A percentile compares a stretch with the other conserved stretches of the same genome.
Conservation (phyloP, 164 flowering plant genomes). For the Paratinospora sagittata region DNA sequence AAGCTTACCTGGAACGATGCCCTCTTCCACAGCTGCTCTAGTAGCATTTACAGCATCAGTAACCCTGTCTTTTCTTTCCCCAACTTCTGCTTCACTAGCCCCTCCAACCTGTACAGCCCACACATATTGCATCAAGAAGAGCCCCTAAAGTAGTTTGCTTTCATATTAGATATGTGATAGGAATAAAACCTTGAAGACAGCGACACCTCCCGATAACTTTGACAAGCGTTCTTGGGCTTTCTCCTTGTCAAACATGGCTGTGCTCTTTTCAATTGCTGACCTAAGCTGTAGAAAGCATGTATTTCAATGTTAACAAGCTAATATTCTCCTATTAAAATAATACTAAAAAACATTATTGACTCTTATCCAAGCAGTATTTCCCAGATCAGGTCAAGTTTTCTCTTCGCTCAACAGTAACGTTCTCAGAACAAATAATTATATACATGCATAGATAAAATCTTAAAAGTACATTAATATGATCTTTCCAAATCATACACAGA, state of each 20-base stretch:
- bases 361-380: too few relatives aligned
- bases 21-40: conserved; percentile 89
- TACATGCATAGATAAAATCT: too few relatives aligned
- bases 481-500: too few relatives aligned
- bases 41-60: conserved; percentile 87
- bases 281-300: conserved; percentile 41
- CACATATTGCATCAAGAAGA: not conserved
- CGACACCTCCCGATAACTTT: conserved; percentile 84
- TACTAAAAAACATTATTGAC: not conserved
- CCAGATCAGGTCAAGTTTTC: too few relatives aligned
- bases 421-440: too few relatives aligned
- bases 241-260: conserved; percentile 75
- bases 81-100: conserved; percentile 81
- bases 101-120: conserved; percentile 62
- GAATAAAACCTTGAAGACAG: conserved; percentile 66
- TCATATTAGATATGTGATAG: not conserved
- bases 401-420: too few relatives aligned
- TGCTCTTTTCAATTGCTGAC: conserved; percentile 49
- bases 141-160: not conserved
- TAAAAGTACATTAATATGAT: too few relatives aligned
- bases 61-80: conserved; percentile 81
- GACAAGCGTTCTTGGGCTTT: conserved; percentile 81
- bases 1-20: conserved; percentile 74
- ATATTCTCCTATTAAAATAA: not conserved
- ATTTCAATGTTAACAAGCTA: conserved; percentile 2